A percentile compares a stretch with the other conserved stretches of the same genome.
These are phyloP conservation scores for Amanita brunnescens DNA, from an alignment of 768 basidiomycete species.

Conservation along the genomic window DNA sequence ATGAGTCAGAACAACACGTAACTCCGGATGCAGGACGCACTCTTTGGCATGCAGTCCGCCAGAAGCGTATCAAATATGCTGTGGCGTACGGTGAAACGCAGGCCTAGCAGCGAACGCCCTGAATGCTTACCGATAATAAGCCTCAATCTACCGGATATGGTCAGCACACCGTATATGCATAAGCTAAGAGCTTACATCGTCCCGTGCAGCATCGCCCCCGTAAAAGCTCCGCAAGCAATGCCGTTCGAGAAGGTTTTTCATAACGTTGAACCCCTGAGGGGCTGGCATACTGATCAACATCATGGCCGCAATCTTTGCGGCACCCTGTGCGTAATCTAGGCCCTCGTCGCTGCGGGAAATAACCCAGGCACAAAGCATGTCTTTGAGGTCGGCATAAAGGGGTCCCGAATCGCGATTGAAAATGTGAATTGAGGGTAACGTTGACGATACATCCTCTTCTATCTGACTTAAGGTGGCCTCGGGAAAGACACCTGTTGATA, in stretches of 20 bases:
- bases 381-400: conserved; percentile 72
- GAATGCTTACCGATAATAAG: conserved; percentile 68
- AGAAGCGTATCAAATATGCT: conserved; percentile 90
- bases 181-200: conserved; percentile 72
- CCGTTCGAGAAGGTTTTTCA: conserved; percentile 80
- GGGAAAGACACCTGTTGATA: conserved; percentile 60
- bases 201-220: conserved; percentile 56
- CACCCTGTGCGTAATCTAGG: conserved; percentile 61
- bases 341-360: conserved; percentile 80
- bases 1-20: conserved; percentile 1
- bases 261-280: conserved; percentile 67
- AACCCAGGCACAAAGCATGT: conserved; percentile 83
- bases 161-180: conserved; percentile 4
- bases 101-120: conserved; percentile 2
- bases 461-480: conserved; percentile 50
- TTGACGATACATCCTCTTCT: conserved; percentile 66
- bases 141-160: conserved; percentile 57
- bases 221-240: conserved; percentile 84
- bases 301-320: conserved; percentile 78
- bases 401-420: conserved; percentile 74
- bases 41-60: conserved; percentile 91
- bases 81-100: conserved; percentile 6
- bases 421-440: conserved; percentile 71
- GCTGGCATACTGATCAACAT: conserved; percentile 74
- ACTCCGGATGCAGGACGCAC: conserved; percentile 32